phyloP scores from a whole-genome alignment of 345 rosid species.

The Zanthoxylum bungeanum region DNA sequence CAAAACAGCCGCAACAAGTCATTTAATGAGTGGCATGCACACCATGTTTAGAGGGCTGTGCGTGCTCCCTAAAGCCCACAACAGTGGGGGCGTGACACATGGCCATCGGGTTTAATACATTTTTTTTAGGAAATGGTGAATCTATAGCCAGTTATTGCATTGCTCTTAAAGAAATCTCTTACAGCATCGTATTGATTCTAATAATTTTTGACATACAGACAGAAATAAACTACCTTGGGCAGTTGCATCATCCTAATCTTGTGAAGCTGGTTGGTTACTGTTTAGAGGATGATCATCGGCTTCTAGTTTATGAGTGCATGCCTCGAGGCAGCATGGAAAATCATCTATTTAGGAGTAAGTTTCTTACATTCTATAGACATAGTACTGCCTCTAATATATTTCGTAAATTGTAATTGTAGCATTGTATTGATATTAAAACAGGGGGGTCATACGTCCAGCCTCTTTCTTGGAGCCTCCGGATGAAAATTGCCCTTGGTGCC shows the following conservation, averaged over 20 bases:
- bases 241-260: conserved; percentile 62
- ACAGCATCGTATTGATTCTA: conserved; percentile 5
- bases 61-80: too few relatives aligned
- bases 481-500: conserved; percentile 89
- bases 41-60: too few relatives aligned
- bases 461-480: conserved; percentile 74
- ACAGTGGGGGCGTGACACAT: too few relatives aligned
- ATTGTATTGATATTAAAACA: conserved; percentile 24
- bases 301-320: conserved; percentile 75
- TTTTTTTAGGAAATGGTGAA: neutral
- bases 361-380: conserved; percentile 4
- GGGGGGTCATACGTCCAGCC: conserved; percentile 91
- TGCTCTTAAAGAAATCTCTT: neutral
- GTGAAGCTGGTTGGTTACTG: conserved; percentile 78
- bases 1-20: too few relatives aligned
- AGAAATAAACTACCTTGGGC: conserved; percentile 72
- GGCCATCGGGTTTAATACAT: neutral
- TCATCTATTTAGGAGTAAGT: conserved; percentile 73
- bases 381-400: neutral
- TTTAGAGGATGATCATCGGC: conserved; percentile 72
- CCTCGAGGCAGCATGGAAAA: conserved; percentile 75
- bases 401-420: neutral
- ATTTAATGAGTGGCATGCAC: too few relatives aligned
- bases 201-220: conserved; percentile 38
- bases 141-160: neutral